Evolutionary conservation across 2,329 filamentous ascomycete genomes (phyloP).

Genomic region (Claviceps sp.): DNA sequence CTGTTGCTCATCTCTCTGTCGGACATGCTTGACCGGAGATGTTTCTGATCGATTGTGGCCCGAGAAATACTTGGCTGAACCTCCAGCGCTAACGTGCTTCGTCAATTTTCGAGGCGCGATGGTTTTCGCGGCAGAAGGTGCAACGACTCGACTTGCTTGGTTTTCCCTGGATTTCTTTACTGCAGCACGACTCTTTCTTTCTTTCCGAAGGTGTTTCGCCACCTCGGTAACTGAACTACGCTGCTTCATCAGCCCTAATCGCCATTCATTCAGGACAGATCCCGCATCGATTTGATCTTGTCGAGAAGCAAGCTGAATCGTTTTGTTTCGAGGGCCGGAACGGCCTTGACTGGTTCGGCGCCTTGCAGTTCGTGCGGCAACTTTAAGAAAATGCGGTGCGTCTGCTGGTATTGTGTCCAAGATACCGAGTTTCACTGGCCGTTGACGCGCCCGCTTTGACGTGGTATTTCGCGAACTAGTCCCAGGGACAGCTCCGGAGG

Average conservation of each 20-base stretch:
- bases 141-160: background rate
- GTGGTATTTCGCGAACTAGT: background rate
- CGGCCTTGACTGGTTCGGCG: constrained; percentile 35
- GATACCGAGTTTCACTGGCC: constrained; percentile 41
- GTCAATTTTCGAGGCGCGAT: constrained; percentile 13
- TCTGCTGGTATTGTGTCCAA: constrained; percentile 41
- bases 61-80: constrained; percentile 14
- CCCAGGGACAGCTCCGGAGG: background rate
- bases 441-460: background rate
- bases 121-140: background rate
- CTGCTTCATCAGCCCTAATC: constrained; percentile 34
- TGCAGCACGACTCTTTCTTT: constrained; percentile 4
- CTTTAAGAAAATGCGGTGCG: constrained; percentile 44
- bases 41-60: background rate
- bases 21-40: background rate
- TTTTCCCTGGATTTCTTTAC: constrained; percentile 14
- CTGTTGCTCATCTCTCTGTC: background rate
- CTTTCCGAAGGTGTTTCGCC: constrained; percentile 5
- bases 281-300: constrained; percentile 45
- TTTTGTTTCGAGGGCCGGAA: constrained; percentile 39
- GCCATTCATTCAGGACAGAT: constrained; percentile 42
- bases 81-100: constrained; percentile 15
- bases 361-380: constrained; percentile 45
- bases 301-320: constrained; percentile 47
- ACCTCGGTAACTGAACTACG: constrained; percentile 19